Evolutionary conservation across 768 basidiomycete species (phyloP), one percentile per base, ranked within the genome.

Genomic region (Lentinula boryana): DNA sequence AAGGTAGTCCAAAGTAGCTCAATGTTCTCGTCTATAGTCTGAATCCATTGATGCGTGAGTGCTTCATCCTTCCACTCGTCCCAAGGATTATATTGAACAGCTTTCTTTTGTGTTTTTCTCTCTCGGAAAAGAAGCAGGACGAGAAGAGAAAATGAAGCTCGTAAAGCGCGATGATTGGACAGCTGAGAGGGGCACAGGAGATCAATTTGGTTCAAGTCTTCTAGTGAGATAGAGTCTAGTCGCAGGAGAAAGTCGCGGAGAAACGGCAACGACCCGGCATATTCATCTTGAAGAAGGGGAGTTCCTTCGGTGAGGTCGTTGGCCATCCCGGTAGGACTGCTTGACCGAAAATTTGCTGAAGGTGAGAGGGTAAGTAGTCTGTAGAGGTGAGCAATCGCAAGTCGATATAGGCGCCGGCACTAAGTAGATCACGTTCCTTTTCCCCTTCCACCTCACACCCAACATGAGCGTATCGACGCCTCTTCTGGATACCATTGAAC

Each of bases 401-500:
- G 27, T 27, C 3, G 4, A 27, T 27, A 27, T 38, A 38, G 36
- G 36, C 36, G 36, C 36, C 36, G 36, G 36, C 13, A 38, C 3
- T 27, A 27, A 27, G 36, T 38, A 38, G 16, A 32, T 23, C 40
- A 27, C 41, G 16, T 35, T 61, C 31, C 15, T 55, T 62, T 57
- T 33, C 21, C 12, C 23, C 35, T 61, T 54, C 43, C 44, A 44
- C 5, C 23, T 44, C 41, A 16, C 52, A 35, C 36, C 60, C 66
- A 65, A 58, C 49, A 88, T 88, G 87, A 84, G 80, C 73, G 77
- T 75, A 56, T 75, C 80, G 32, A 80, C 85, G 33, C 88, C 90
- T 21, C 76, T 93, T 54, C 77, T 93, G 50, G 80, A 88, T 61
- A 91, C 89, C 36, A 96, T 96, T 60, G 94, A 95, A 71, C 85